phyloP scores from a whole-genome alignment of 2,329 filamentous ascomycete species.

The Xenoacremonium recifei region DNA sequence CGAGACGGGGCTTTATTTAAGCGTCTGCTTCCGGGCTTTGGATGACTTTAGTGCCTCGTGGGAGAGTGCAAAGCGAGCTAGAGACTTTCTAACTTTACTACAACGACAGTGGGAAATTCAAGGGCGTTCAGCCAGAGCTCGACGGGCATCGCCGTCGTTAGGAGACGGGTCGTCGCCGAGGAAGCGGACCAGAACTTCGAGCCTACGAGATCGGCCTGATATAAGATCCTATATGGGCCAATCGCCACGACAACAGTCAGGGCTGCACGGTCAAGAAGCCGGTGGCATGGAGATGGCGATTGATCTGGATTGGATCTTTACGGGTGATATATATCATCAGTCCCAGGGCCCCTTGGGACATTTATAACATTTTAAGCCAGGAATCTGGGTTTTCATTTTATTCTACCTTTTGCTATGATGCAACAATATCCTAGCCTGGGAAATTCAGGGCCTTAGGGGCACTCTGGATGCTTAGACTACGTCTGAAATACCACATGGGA shows the following conservation, averaged over 20 bases:
- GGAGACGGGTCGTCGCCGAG: slow-evolving; percentile 9
- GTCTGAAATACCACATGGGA: too few species aligned
- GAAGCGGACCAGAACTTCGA: slow-evolving; percentile 13
- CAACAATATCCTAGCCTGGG: too few species aligned
- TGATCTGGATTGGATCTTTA: slow-evolving; percentile 19
- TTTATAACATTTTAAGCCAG: slow-evolving; percentile 3
- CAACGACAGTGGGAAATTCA: slow-evolving; percentile 20
- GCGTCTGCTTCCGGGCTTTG: slow-evolving; percentile 22
- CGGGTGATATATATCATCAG: slow-evolving; percentile 11
- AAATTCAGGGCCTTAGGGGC: too few species aligned
- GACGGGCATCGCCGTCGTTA: neutral
- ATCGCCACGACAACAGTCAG: slow-evolving; percentile 7
- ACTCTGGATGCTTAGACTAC: too few species aligned
- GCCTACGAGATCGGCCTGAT: slow-evolving; percentile 8
- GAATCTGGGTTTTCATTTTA: too few species aligned
- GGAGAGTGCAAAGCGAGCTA: slow-evolving; percentile 23
- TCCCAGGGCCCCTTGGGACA: slow-evolving; percentile 2
- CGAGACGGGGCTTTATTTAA: slow-evolving; percentile 15
- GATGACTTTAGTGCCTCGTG: slow-evolving; percentile 20
- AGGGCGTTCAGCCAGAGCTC: slow-evolving; percentile 6
- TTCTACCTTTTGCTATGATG: too few species aligned
- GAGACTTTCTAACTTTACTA: slow-evolving; percentile 21
- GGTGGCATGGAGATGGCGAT: slow-evolving; percentile 15
- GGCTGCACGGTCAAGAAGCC: slow-evolving; percentile 5
- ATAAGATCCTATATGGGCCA: neutral